Evolutionary conservation across 2,329 filamentous ascomycete genomes (phyloP), one percentile per base, ranked within the genome.

Genomic region (Metarhizium album): DNA sequence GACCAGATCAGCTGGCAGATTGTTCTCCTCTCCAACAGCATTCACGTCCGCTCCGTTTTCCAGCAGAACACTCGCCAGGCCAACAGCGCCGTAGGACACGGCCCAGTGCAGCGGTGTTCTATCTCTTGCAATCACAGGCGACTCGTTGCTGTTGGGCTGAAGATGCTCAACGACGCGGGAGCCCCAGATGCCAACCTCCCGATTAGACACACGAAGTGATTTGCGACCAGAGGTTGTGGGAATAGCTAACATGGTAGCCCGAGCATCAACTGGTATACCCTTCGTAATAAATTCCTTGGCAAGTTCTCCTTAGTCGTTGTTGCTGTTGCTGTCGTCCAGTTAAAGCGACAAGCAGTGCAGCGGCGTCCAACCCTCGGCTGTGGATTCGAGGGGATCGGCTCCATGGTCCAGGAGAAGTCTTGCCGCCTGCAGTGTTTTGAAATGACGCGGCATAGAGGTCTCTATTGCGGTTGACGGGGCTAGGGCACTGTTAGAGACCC

Each of bases 331-430:
- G 20, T 55, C 47, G 3, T 29, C 45, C 27, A 42, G 33, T 18
- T 54, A 45, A 4, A 56, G 48, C 1, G 55, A 54, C 14, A 62
- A 45, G 33, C 48, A 54, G 45, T 65, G 59, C 35, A 65, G 47
- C 14, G 55, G 47, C 11, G 58, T 61, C 59, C 59, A 60, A 4
- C 60, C 60, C 48, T 62, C 62, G 33, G 52, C 50, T 2, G 60
- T 61, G 5, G 47, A 22, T 2, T 49, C 31, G 1, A 49, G 4
- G 7, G 58, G 50, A 40, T 57, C 52, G 3, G 61, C 62, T 4
- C 59, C 59, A 37, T 55, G 53, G 14, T 49, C 43, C 20, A 64
- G 60, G 29, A 63, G 56, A 47, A 55, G n/a, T 11, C 48, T 51
- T 7, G 58, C 55, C 13, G 53, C 47, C 3, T 35, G 40, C 14